Evolutionary conservation across 305 asterid genomes (phyloP).

Genomic region (Striga hermonthica): DNA sequence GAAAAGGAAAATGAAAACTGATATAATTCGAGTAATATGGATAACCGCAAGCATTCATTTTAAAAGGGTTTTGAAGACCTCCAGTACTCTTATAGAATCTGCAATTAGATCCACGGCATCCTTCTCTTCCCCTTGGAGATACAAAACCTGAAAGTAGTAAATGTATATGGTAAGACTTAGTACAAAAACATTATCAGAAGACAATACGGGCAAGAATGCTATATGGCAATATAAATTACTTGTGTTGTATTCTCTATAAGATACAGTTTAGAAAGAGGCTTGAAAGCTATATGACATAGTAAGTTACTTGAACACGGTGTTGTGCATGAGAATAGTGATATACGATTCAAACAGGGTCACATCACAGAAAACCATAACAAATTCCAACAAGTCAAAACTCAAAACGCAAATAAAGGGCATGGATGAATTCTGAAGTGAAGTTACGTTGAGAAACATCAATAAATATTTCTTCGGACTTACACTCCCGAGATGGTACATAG

Average conservation of each 20-base stretch:
- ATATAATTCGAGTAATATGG: slow-evolving; percentile 10
- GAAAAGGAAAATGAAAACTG: slow-evolving; percentile 29
- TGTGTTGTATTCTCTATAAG: no score
- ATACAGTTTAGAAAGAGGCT: no score
- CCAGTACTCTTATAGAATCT: slow-evolving; percentile 73
- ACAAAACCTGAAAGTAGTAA: slow-evolving; percentile 55
- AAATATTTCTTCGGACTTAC: slow-evolving; percentile 48
- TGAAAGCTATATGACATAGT: no score
- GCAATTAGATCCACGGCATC: slow-evolving; percentile 67
- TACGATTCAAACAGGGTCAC: not conserved
- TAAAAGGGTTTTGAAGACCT: slow-evolving; percentile 47
- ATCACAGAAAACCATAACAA: slow-evolving; percentile 7
- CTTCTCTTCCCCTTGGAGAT: slow-evolving; percentile 70
- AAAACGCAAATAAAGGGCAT: slow-evolving; percentile 1
- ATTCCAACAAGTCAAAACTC: slow-evolving; percentile 6
- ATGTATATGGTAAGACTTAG: slow-evolving; percentile 10
- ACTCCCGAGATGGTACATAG: slow-evolving; percentile 86
- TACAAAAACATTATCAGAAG: slow-evolving; percentile 2
- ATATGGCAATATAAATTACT: no score
- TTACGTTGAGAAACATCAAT: slow-evolving; percentile 9
- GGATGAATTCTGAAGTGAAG: slow-evolving; percentile 1
- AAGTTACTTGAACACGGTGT: not conserved
- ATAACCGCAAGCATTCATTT: slow-evolving; percentile 28
- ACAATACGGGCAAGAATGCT: no score
- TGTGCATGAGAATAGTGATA: not conserved